A percentile compares a stretch with the other conserved stretches of the same genome.
Evolutionary conservation across 768 basidiomycete species (phyloP).

Genomic region (Rhodosporidiobolus odoratus): DNA sequence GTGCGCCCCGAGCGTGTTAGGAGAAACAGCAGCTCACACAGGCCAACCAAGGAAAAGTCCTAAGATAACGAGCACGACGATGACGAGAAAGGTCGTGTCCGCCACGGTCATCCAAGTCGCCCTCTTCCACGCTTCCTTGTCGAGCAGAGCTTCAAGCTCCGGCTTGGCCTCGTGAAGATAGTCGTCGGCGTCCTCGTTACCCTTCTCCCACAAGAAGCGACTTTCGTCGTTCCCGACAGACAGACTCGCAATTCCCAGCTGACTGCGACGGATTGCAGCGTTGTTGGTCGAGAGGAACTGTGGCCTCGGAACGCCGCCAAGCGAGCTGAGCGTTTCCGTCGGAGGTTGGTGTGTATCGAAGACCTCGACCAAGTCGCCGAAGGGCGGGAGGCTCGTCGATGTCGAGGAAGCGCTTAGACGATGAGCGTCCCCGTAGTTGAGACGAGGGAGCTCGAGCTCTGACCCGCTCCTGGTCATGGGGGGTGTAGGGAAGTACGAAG

Average conservation of each 20-base stretch:
- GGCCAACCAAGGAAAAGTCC: slow-evolving; percentile 84
- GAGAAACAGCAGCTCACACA: slow-evolving; percentile 46
- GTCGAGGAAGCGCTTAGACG: not conserved
- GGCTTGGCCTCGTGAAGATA: slow-evolving; percentile 26
- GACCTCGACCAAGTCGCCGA: not conserved
- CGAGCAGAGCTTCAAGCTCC: slow-evolving; percentile 49
- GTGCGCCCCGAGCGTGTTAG: not conserved
- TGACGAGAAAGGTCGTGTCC: slow-evolving; percentile 64
- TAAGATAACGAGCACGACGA: slow-evolving; percentile 65
- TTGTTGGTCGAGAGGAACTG: not conserved
- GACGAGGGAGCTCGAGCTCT: not conserved
- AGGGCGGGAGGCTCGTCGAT: not conserved
- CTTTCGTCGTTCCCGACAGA: not conserved
- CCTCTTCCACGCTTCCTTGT: slow-evolving; percentile 55
- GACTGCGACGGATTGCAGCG: not conserved
- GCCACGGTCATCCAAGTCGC: slow-evolving; percentile 76
- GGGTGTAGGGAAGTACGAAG: not conserved
- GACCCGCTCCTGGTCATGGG: not conserved
- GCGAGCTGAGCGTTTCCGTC: no score
- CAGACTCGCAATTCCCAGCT: not conserved
- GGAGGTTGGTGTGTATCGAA: slow-evolving; percentile 3
- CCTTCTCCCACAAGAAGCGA: slow-evolving; percentile 30
- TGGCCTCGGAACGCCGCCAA: no score
- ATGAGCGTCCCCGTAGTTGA: not conserved
- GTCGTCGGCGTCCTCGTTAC: slow-evolving; percentile 36